These are phyloP conservation scores for Fusarium setosum DNA, from an alignment of 2,329 filamentous ascomycete species.

Conservation along the genomic window DNA sequence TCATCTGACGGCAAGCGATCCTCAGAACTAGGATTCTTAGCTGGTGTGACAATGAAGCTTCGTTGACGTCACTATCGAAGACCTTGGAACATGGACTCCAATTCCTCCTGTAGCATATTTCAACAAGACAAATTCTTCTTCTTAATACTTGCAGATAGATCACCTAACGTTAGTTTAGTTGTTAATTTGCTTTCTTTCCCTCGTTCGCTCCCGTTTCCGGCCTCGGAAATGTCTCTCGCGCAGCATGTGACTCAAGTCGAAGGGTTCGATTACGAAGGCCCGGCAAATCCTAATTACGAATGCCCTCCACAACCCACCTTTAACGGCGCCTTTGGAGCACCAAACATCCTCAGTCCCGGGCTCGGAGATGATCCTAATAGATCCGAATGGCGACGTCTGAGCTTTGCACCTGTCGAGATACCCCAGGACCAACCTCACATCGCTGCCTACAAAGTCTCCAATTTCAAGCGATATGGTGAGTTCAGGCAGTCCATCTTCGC, in stretches of 20 bases:
- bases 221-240: conserved; percentile 53
- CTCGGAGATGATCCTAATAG: conserved; percentile 14
- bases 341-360: not conserved
- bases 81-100: not conserved
- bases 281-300: conserved; percentile 34
- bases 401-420: conserved; percentile 42
- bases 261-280: conserved; percentile 54
- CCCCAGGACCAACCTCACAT: conserved; percentile 41
- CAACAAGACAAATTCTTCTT: not conserved
- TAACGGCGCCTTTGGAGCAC: not conserved
- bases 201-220: too few relatives aligned
- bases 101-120: not conserved
- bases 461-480: conserved; percentile 42
- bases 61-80: conserved; percentile 27
- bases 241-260: conserved; percentile 55
- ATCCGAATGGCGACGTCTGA: conserved; percentile 44
- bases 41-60: not conserved
- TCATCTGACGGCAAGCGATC: conserved; percentile 6
- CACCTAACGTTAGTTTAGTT: too few relatives aligned
- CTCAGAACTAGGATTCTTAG: not conserved
- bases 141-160: not conserved
- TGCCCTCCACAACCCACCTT: not conserved
- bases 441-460: conserved; percentile 47
- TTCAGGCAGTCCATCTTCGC: not conserved
- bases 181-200: not conserved